Base-by-base conservation (phyloP, 495 filamentous ascomycete species). In the Lichenothelia convexa region DNA sequence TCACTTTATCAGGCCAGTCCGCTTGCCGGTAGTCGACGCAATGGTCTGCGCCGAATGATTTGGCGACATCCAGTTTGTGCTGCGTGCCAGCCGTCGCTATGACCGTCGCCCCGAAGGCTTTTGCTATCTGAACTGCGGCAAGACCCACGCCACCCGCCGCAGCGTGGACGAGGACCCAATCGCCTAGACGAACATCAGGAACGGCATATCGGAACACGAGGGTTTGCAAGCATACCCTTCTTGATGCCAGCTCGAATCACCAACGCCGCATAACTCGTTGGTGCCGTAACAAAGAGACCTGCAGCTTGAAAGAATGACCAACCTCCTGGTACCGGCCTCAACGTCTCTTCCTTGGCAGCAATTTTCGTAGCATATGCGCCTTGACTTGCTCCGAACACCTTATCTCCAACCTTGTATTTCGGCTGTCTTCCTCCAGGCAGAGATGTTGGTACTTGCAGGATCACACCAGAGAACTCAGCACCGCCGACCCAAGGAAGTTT, bases 141-240 rank as follows among this genome's bases (percentile, higher is more conserved):
- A 95, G 57, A 2, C 87, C 87, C 0, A 94, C 87, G 2, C 87
- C 87, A 2, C 87, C 87, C 0, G 87, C 87, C 0, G 83, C 87
- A 9, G 87, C 87, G 58, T 95, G 86, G 11, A 95, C 71, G 16
- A 95, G 71, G 3, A 95, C 87, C 54, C 66, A 82, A 42, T 95
- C 87, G 0, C 83, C 31, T 33, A 18, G 31, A 8, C 8, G 9
- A 33, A 18, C 19, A 18, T 33, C 31, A 33, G 31, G n/a, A 8
- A 8, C 1, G 8, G 31, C 8, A 18, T 11, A 33, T 1, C 1
- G 9, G 9, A 33, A 18, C 1, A 18, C n/a, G 19, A 18, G 8
- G 19, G 16, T 12, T 12, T 1, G 31, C 1, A 18, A 33, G 3
- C 16, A 18, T 33, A 54, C 53, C 84, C 2, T 64, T 54, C 53